Conservation (phyloP, 768 basidiomycete species). For the Leccinum fibrillosum region DNA sequence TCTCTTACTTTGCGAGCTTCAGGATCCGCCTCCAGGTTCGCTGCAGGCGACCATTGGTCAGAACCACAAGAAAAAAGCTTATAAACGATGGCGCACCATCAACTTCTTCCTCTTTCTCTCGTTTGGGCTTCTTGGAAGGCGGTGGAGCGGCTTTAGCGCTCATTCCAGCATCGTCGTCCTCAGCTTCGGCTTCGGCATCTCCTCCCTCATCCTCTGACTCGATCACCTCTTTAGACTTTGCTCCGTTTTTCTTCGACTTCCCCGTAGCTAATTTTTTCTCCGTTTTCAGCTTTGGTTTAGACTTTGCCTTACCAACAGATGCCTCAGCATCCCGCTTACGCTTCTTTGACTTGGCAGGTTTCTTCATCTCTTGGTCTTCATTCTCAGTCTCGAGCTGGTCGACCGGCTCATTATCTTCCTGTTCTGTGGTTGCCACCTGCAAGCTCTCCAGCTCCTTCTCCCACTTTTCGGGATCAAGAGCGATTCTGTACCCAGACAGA, state of each 20-base stretch:
- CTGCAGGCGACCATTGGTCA: conserved; percentile 21
- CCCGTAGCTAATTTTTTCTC: conserved; percentile 30
- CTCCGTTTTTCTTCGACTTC: conserved; percentile 52
- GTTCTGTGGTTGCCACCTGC: conserved; percentile 36
- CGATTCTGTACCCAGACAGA: conserved; percentile 70
- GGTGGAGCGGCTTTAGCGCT: conserved; percentile 58
- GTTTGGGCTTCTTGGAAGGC: conserved; percentile 61
- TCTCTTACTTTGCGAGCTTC: conserved; percentile 78
- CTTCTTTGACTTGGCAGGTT: conserved; percentile 46
- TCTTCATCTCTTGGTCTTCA: conserved; percentile 50
- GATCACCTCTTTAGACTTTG: conserved; percentile 58
- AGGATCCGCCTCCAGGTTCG: conserved; percentile 49
- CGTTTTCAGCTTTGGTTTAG: conserved; percentile 46
- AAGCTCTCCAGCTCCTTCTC: conserved; percentile 42
- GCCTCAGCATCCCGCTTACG: conserved; percentile 64
- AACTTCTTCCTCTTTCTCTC: conserved; percentile 56
- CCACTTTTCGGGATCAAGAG: conserved; percentile 71
- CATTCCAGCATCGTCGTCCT: conserved; percentile 44
- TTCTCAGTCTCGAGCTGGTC: conserved; percentile 61
- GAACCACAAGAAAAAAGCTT: background rate
- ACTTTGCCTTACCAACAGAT: conserved; percentile 35
- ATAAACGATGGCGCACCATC: conserved; percentile 45
- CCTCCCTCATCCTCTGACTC: conserved; percentile 65
- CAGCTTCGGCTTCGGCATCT: conserved; percentile 45
- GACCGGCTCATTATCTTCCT: conserved; percentile 58